Conservation (phyloP, 345 rosid species). For the Moricandia moricandioides region DNA sequence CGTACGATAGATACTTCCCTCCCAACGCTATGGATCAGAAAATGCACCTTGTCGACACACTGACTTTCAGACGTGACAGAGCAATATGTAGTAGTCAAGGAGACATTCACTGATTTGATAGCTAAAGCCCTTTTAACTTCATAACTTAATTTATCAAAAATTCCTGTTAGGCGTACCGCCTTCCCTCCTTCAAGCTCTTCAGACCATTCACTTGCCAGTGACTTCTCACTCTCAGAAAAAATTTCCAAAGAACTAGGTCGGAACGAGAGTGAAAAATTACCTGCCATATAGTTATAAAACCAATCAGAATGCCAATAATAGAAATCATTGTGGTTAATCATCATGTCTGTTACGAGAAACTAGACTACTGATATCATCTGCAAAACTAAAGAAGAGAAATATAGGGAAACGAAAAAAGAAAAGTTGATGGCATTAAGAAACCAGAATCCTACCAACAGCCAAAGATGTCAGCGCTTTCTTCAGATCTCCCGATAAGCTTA, state of each 20-base stretch:
- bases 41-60: conserved; percentile 56
- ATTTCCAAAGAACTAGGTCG: conserved; percentile 66
- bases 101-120: conserved; percentile 51
- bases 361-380: conserved; percentile 4
- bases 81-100: conserved; percentile 71
- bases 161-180: conserved; percentile 80
- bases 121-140: conserved; percentile 71
- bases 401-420: conserved; percentile 13
- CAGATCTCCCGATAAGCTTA: conserved; percentile 61
- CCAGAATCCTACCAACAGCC: conserved; percentile 57
- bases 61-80: conserved; percentile 52
- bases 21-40: conserved; percentile 67
- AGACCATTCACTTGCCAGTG: conserved; percentile 74
- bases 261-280: conserved; percentile 86
- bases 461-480: conserved; percentile 78
- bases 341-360: conserved; percentile 20
- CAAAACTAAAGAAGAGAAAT: conserved; percentile 7
- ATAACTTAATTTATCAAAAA: conserved; percentile 74
- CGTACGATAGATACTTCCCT: conserved; percentile 70
- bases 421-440: conserved; percentile 16
- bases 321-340: not conserved
- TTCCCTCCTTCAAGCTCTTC: conserved; percentile 86
- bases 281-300: conserved; percentile 46
- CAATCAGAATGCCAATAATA: conserved; percentile 15
- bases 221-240: conserved; percentile 38